A percentile compares a stretch with the other conserved stretches of the same genome.
Evolutionary conservation across 1,284 basidiomycete species (phyloP).

Genomic region (Papiliotrema laurentii): DNA sequence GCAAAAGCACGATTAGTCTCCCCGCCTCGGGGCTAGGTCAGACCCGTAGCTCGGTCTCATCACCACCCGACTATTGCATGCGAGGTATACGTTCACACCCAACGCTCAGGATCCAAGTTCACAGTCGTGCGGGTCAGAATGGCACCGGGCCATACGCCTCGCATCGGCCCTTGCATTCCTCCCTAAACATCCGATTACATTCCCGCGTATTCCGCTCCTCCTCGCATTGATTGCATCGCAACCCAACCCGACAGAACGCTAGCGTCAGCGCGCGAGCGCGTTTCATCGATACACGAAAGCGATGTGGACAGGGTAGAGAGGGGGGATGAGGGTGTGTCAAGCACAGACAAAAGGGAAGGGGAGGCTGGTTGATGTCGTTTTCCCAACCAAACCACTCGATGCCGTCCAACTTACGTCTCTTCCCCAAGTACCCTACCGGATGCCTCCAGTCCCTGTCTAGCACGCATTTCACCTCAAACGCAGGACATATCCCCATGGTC

Average conservation of each 20-base stretch:
- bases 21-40: too few relatives aligned
- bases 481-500: conserved; percentile 16
- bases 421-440: conserved; percentile 19
- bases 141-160: conserved; percentile 28
- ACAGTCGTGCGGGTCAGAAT: too few relatives aligned
- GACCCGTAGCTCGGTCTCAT: too few relatives aligned
- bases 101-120: not conserved
- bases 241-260: conserved; percentile 24
- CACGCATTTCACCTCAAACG: conserved; percentile 22
- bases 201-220: conserved; percentile 17
- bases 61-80: too few relatives aligned
- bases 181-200: conserved; percentile 19
- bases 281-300: not conserved
- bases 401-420: conserved; percentile 20
- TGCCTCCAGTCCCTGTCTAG: conserved; percentile 24
- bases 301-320: too few relatives aligned
- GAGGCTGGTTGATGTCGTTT: too few relatives aligned
- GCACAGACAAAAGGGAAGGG: too few relatives aligned
- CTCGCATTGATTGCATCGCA: conserved; percentile 29
- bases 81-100: too few relatives aligned
- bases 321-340: too few relatives aligned
- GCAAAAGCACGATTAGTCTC: too few relatives aligned
- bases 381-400: too few relatives aligned
- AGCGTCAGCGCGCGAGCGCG: not conserved
- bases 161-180: conserved; percentile 17